Conservation (phyloP, 768 basidiomycete genomes). For the Tylopilus cervinicoccineus region DNA sequence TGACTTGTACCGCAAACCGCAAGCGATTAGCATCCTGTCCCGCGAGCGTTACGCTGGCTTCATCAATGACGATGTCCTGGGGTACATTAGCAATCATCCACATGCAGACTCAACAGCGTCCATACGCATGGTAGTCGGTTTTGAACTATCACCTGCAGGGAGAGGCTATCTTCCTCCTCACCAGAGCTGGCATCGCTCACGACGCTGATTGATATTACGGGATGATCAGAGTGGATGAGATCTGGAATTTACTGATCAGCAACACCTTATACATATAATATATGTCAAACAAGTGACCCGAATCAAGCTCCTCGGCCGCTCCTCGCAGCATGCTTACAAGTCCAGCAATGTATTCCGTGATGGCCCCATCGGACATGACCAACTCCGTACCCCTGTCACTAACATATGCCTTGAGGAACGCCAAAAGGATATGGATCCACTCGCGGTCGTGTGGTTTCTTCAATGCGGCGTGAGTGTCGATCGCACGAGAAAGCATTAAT, state of each 20-base stretch:
- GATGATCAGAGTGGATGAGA: constrained; percentile 63
- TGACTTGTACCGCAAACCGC: constrained; percentile 44
- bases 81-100: constrained; percentile 6
- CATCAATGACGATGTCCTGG: constrained; percentile 60
- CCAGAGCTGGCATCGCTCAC: constrained; percentile 44
- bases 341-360: constrained; percentile 45
- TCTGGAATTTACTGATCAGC: constrained; percentile 43
- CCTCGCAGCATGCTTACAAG: constrained; percentile 48
- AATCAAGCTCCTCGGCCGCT: constrained; percentile 49
- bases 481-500: constrained; percentile 69
- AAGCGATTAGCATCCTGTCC: constrained; percentile 64
- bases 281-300: constrained; percentile 38
- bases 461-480: constrained; percentile 61
- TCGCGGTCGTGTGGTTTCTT: constrained; percentile 61
- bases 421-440: constrained; percentile 75
- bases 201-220: constrained; percentile 55
- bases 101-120: constrained; percentile 5
- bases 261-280: background rate
- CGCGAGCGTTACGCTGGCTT: constrained; percentile 54
- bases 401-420: constrained; percentile 69
- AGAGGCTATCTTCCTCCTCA: constrained; percentile 63
- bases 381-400: constrained; percentile 51
- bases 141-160: constrained; percentile 52
- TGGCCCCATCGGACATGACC: constrained; percentile 50
- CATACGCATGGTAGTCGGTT: constrained; percentile 79